Evolutionary conservation across 768 basidiomycete species (phyloP).

Genomic region (Galerina sulciceps): DNA sequence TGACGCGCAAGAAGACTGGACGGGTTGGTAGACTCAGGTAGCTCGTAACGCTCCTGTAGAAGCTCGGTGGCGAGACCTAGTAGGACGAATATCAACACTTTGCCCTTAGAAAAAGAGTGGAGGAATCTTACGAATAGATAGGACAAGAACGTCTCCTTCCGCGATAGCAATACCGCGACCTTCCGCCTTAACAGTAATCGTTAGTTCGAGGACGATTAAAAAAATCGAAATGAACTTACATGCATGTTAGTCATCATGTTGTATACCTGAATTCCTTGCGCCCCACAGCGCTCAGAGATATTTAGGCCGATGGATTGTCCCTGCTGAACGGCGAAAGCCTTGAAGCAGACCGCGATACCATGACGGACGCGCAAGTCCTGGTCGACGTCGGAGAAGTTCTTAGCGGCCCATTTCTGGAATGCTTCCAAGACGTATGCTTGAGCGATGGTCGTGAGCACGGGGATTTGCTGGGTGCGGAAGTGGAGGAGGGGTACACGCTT

Average conservation of each 20-base stretch:
- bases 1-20: conserved; percentile 23
- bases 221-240: conserved; percentile 25
- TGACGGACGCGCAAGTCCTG: neutral
- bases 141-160: conserved; percentile 45
- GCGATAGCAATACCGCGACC: conserved; percentile 44
- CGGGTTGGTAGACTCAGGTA: conserved; percentile 22
- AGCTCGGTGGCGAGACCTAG: conserved; percentile 33
- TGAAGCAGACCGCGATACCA: conserved; percentile 8
- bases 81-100: neutral
- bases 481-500: conserved; percentile 32
- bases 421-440: conserved; percentile 38
- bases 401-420: conserved; percentile 24
- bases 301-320: conserved; percentile 15
- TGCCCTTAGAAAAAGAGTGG: neutral
- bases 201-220: neutral
- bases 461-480: conserved; percentile 46
- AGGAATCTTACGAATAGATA: conserved; percentile 38
- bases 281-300: conserved; percentile 43
- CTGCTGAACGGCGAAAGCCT: conserved; percentile 20
- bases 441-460: conserved; percentile 38
- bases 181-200: conserved; percentile 28
- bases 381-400: conserved; percentile 21
- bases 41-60: conserved; percentile 20
- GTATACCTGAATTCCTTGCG: conserved; percentile 42
- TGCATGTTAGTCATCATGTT: conserved; percentile 37